Conservation (phyloP, 192 early-diverging fungal species). For the Backusella psychrophila region DNA sequence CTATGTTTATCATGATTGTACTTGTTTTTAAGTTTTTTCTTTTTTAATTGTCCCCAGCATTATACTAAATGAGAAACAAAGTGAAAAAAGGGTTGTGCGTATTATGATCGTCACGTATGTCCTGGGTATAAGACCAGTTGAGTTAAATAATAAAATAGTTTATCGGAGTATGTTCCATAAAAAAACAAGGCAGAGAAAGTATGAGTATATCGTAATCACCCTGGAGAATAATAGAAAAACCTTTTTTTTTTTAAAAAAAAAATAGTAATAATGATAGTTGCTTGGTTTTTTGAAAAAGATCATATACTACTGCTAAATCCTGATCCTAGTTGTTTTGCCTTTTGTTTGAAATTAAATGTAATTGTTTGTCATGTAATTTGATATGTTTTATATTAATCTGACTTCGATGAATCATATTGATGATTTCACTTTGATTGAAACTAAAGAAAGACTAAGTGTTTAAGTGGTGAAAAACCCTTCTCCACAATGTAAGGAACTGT, state of each 20-base stretch:
- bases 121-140: neutral
- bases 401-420: neutral
- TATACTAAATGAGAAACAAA: neutral
- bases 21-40: neutral
- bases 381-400: neutral
- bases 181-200: neutral
- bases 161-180: neutral
- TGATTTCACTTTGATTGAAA: neutral
- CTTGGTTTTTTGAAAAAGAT: neutral
- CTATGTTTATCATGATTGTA: neutral
- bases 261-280: neutral
- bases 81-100: neutral
- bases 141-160: neutral
- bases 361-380: neutral
- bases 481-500: neutral
- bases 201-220: neutral
- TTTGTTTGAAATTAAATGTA: neutral
- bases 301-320: neutral
- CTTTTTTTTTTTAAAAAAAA: neutral
- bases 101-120: neutral
- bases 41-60: neutral
- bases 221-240: neutral
- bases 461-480: neutral
- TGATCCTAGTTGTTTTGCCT: neutral
- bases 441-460: neutral